These are phyloP conservation scores for Alternaria sp. DNA, from an alignment of 2,329 filamentous ascomycete species.

Conservation along the genomic window DNA sequence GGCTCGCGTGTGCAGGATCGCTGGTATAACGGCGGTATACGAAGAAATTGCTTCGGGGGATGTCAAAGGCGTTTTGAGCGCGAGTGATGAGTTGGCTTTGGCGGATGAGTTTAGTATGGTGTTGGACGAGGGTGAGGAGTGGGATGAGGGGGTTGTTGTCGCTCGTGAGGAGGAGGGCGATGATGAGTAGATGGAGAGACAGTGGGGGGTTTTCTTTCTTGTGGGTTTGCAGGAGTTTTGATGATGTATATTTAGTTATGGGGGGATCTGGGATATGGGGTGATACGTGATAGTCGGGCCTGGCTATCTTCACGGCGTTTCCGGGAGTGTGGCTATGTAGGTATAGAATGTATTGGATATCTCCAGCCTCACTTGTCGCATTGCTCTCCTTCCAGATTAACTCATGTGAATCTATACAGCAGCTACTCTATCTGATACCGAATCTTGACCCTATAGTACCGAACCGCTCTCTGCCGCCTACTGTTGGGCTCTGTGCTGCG, in stretches of 20 bases:
- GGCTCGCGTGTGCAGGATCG: constrained; percentile 52
- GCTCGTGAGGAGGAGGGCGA: constrained; percentile 30
- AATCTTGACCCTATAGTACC: constrained; percentile 49
- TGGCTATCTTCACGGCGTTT: constrained; percentile 11
- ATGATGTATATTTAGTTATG: neutral
- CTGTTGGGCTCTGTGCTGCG: constrained; percentile 46
- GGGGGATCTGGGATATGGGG: neutral
- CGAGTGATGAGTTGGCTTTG: constrained; percentile 54
- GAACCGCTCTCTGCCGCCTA: constrained; percentile 43
- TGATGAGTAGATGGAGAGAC: neutral
- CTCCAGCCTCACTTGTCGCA: neutral
- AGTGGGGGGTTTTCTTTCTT: too few species aligned
- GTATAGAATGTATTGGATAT: neutral
- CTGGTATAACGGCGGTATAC: constrained; percentile 53
- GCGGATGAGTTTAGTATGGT: constrained; percentile 42
- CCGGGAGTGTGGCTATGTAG: neutral
- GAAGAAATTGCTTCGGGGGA: constrained; percentile 55
- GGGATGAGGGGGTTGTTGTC: constrained; percentile 40
- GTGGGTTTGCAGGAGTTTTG: neutral
- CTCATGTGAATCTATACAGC: neutral
- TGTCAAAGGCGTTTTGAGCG: constrained; percentile 53
- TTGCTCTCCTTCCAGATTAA: neutral
- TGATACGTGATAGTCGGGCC: constrained; percentile 8
- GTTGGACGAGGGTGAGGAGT: constrained; percentile 42
- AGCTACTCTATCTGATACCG: constrained; percentile 30